Conservation (phyloP, 805 yeast species). For the Saturnispora ahearnii region DNA sequence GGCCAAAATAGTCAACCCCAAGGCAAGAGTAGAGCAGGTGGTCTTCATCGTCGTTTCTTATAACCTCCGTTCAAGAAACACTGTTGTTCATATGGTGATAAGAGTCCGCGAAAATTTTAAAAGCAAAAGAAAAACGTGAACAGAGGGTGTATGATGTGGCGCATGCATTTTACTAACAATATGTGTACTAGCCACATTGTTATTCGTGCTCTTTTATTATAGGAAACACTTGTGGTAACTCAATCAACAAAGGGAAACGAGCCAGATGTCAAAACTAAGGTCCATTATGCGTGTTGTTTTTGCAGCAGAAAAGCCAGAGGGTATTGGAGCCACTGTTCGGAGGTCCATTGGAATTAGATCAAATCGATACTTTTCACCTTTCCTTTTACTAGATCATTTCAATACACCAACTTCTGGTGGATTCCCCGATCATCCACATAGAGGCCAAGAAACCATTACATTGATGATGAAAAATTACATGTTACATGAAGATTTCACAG, state of each 20-base stretch:
- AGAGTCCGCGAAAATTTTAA: slow-evolving; percentile 25
- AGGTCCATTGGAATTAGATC: slow-evolving; percentile 65
- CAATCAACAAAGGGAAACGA: too few species aligned
- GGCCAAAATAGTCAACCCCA: neutral
- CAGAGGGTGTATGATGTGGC: neutral
- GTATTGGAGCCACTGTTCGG: slow-evolving; percentile 78
- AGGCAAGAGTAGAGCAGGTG: neutral
- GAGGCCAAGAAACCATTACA: slow-evolving; percentile 75
- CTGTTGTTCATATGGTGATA: slow-evolving; percentile 58
- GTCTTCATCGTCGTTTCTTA: slow-evolving; percentile 31
- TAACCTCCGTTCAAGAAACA: slow-evolving; percentile 46
- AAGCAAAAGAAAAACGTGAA: slow-evolving; percentile 44
- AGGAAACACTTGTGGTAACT: neutral
- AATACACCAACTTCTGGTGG: slow-evolving; percentile 55
- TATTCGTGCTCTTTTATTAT: neutral
- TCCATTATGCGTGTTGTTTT: slow-evolving; percentile 40
- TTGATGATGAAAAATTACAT: slow-evolving; percentile 54
- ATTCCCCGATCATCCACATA: slow-evolving; percentile 77
- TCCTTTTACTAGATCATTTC: slow-evolving; percentile 76
- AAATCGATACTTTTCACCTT: slow-evolving; percentile 72
- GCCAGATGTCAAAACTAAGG: slow-evolving; percentile 29
- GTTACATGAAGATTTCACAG: slow-evolving; percentile 84
- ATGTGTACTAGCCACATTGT: neutral
- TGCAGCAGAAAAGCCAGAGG: slow-evolving; percentile 71
- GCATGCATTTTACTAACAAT: neutral